phyloP scores from a whole-genome alignment of 345 rosid species.

The Bretschneidera sinensis region DNA sequence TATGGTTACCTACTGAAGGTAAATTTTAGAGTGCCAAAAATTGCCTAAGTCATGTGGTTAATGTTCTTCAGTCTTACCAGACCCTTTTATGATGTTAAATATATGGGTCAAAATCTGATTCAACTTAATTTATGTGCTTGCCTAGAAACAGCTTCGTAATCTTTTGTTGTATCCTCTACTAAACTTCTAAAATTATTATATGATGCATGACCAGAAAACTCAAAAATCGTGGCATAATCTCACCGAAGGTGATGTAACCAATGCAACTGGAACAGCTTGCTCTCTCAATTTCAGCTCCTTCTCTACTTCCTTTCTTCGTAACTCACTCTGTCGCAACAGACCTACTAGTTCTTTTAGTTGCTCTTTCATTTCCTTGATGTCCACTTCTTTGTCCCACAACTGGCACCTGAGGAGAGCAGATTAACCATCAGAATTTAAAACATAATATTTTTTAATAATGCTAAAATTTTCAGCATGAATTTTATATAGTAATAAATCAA shows the following conservation, averaged over 20 bases:
- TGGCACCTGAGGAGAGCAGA: constrained; percentile 55
- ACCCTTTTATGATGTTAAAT: too few relatives aligned
- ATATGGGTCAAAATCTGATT: too few relatives aligned
- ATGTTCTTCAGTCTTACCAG: too few relatives aligned
- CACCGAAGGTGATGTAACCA: constrained; percentile 66
- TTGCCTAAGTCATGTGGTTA: too few relatives aligned
- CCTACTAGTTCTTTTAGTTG: constrained; percentile 85
- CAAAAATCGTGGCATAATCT: constrained; percentile 12
- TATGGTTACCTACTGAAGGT: too few relatives aligned
- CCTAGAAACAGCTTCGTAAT: too few relatives aligned
- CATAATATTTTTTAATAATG: neutral
- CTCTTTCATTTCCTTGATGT: constrained; percentile 89
- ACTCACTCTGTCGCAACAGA: constrained; percentile 70
- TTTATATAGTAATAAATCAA: too few relatives aligned
- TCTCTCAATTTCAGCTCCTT: constrained; percentile 80
- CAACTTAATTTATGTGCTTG: too few relatives aligned
- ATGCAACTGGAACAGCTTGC: constrained; percentile 58
- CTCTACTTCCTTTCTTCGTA: constrained; percentile 70
- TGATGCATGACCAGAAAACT: neutral
- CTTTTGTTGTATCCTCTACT: too few relatives aligned
- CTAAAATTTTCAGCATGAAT: neutral
- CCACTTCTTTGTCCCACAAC: constrained; percentile 88
- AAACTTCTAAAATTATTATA: neutral
- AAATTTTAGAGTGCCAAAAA: too few relatives aligned
- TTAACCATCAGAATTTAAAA: neutral